Evolutionary conservation across 1,139 yeast species (phyloP).

Genomic region (Meyerozyma athensensis): DNA sequence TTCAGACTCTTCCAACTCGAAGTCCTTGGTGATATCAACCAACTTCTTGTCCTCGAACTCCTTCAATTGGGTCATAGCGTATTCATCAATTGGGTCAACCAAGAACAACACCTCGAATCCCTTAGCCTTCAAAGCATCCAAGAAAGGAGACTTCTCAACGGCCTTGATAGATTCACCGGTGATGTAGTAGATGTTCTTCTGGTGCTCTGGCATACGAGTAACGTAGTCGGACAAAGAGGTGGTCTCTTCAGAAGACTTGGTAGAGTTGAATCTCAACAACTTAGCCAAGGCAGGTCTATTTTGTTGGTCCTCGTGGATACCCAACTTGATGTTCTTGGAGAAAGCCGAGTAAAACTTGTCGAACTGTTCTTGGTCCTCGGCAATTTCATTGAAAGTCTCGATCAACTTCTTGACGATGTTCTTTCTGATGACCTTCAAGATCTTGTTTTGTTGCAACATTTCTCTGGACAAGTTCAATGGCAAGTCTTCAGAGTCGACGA

Average conservation of each 20-base stretch:
- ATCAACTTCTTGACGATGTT: conserved; percentile 97
- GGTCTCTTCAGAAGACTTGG: conserved; percentile 90
- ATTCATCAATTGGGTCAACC: conserved; percentile 99
- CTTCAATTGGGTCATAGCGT: conserved; percentile 98
- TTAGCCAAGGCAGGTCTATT: conserved; percentile 95
- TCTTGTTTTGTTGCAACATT: conserved; percentile 99
- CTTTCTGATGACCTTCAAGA: conserved; percentile 98
- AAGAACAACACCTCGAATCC: conserved; percentile 96
- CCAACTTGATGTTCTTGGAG: conserved; percentile 97
- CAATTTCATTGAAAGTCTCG: conserved; percentile 98
- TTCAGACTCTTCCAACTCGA: conserved; percentile 97
- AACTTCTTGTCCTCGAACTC: conserved; percentile 99
- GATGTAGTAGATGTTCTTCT: conserved; percentile 98
- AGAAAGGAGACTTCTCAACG: conserved; percentile 98
- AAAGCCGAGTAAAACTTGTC: conserved; percentile 98
- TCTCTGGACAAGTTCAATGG: conserved; percentile 99
- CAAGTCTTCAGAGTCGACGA: conserved; percentile 98
- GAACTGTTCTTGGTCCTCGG: conserved; percentile 98
- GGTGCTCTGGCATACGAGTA: conserved; percentile 99
- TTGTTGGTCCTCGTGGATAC: conserved; percentile 98
- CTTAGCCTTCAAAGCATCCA: conserved; percentile 98
- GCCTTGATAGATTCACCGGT: conserved; percentile 99
- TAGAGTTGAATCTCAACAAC: conserved; percentile 94
- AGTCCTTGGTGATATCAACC: conserved; percentile 98
- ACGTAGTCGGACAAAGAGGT: conserved; percentile 96